Evolutionary conservation across 371 early-diverging fungal species (phyloP).

Genomic region (Zychaea mexicana): DNA sequence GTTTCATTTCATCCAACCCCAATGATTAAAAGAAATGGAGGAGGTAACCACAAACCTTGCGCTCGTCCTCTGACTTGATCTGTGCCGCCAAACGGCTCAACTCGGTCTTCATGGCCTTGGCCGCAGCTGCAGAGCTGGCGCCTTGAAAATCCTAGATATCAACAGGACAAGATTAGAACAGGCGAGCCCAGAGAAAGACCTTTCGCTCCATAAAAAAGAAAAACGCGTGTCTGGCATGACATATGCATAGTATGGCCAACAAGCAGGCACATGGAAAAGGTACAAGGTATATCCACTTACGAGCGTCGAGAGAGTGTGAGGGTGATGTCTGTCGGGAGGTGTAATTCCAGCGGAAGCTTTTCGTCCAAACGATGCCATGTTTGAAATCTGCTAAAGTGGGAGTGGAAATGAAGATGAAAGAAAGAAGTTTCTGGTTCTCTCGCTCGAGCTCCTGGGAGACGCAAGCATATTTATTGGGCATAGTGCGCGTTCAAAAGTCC

Average conservation of each 20-base stretch:
- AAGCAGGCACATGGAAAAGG: not conserved
- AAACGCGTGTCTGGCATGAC: not conserved
- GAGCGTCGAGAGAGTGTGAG: conserved; percentile 62
- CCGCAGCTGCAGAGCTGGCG: conserved; percentile 67
- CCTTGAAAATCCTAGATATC: conserved; percentile 65
- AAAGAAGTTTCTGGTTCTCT: not conserved
- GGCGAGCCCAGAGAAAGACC: not conserved
- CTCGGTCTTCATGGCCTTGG: conserved; percentile 68
- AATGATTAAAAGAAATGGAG: not conserved
- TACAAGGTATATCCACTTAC: conserved; percentile 41
- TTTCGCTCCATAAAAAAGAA: not conserved
- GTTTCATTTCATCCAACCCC: not conserved
- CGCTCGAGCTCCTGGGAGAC: too few species aligned
- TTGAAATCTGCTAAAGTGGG: not conserved
- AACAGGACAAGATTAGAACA: not conserved
- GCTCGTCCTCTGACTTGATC: conserved; percentile 54
- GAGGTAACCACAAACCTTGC: conserved; percentile 53
- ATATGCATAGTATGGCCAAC: not conserved
- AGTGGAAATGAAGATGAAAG: not conserved
- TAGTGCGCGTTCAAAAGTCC: not conserved
- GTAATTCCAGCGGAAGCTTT: conserved; percentile 33
- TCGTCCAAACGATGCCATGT: conserved; percentile 33
- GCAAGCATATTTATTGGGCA: not conserved
- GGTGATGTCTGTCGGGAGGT: conserved; percentile 52
- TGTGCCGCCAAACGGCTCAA: conserved; percentile 55